phyloP scores from a whole-genome alignment of 2,329 filamentous ascomycete species.

The Apiospora malaysiana region DNA sequence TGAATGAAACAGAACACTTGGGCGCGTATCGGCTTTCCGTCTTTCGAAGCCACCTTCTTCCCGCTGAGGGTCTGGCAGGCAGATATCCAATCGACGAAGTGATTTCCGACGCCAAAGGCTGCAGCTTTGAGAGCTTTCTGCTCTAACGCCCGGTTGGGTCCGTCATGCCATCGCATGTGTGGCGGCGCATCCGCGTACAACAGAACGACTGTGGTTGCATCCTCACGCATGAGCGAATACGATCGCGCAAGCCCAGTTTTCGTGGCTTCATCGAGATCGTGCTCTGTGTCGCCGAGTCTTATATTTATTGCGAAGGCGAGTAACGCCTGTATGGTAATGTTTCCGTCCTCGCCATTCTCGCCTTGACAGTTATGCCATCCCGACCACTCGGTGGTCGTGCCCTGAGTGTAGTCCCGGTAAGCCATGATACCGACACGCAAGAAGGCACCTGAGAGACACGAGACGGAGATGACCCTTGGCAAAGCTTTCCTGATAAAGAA shows the following conservation, averaged over 20 bases:
- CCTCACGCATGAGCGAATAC: slow-evolving; percentile 52
- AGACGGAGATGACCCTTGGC: slow-evolving; percentile 56
- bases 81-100: slow-evolving; percentile 52
- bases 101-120: slow-evolving; percentile 38
- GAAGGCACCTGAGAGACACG: slow-evolving; percentile 55
- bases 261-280: slow-evolving; percentile 53
- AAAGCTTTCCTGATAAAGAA: slow-evolving; percentile 50
- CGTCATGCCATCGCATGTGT: slow-evolving; percentile 43
- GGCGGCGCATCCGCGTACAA: slow-evolving; percentile 56
- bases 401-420: slow-evolving; percentile 54
- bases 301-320: slow-evolving; percentile 44
- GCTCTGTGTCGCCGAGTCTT: slow-evolving; percentile 39
- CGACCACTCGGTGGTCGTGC: slow-evolving; percentile 51
- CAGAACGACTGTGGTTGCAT: slow-evolving; percentile 55
- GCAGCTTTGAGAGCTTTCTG: slow-evolving; percentile 24
- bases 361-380: slow-evolving; percentile 46
- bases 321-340: slow-evolving; percentile 41
- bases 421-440: slow-evolving; percentile 55
- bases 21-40: slow-evolving; percentile 43
- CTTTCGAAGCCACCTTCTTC: slow-evolving; percentile 21
- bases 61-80: slow-evolving; percentile 41
- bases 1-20: slow-evolving; percentile 51
- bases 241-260: slow-evolving; percentile 56
- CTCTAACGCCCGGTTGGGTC: slow-evolving; percentile 40
- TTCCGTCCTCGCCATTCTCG: slow-evolving; percentile 26